Evolutionary conservation across 495 filamentous ascomycete species (phyloP).

Genomic region (Xylaria castorea): DNA sequence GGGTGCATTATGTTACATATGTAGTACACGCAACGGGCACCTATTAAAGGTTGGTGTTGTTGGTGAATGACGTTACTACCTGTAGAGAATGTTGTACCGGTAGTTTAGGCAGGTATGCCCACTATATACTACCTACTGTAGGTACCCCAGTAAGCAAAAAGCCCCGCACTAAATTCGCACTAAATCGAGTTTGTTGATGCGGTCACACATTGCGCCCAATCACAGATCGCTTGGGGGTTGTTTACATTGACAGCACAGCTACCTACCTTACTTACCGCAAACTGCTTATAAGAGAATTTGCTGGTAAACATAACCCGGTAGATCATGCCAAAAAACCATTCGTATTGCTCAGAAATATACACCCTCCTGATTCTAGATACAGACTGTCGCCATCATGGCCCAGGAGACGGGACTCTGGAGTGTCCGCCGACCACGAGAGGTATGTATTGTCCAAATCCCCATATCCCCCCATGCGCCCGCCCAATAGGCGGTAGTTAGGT

Average conservation of each 20-base stretch:
- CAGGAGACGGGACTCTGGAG: constrained; percentile 78
- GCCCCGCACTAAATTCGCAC: background rate
- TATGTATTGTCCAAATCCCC: constrained; percentile 48
- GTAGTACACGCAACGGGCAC: background rate
- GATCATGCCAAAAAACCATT: background rate
- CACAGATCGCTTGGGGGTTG: constrained; percentile 5
- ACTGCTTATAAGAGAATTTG: background rate
- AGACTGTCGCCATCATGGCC: constrained; percentile 61
- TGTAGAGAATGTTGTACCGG: background rate
- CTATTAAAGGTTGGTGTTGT: background rate
- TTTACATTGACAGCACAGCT: constrained; percentile 18
- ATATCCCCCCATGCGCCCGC: constrained; percentile 24
- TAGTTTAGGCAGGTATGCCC: background rate
- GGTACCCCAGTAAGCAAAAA: background rate
- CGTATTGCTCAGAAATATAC: background rate
- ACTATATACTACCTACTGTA: background rate
- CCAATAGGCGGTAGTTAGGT: constrained; percentile 24
- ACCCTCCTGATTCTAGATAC: constrained; percentile 8
- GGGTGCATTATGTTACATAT: background rate
- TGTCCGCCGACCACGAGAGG: constrained; percentile 75
- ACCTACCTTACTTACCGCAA: background rate
- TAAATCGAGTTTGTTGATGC: constrained; percentile 22
- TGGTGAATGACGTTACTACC: background rate
- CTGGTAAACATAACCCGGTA: background rate
- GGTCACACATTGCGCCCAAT: background rate